Evolutionary conservation across 352 stramenopile species (phyloP), one percentile per base, ranked within the genome.

Genomic region (Phytophthora sp.): DNA sequence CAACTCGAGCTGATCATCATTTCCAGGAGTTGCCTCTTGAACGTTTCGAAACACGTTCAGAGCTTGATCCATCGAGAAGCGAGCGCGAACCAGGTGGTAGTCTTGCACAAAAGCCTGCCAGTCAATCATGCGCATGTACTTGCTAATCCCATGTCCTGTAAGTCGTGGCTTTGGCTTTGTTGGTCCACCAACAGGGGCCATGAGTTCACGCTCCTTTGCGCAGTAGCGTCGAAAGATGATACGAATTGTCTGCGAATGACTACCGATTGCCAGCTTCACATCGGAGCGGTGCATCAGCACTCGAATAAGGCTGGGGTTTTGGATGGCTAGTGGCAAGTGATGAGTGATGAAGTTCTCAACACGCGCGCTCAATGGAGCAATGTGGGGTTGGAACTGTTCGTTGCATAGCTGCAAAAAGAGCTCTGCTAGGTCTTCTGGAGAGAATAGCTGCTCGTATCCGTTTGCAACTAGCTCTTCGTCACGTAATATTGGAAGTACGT

Each of bases 191-290:
- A 65, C 46, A 41, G 46, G 44, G 48, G 41, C 53, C 21, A 42
- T 76, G 9, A 73, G 24, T 10, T 87, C 79, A 32, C 77, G 81
- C 28, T 89, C 79, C 21, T 89, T 91, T 10, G 79, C 79, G 30
- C 76, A 89, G 42, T 91, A 91, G 12, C 81, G 74, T n/a, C 82
- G 82, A 27, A 92, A 92, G 34, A 92, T 87, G 49, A 74, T 82
- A 3, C 77, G 75, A 13, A 91, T 78, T 13, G 72, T 85, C 41
- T 82, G 75, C 1, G 69, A 62, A 31, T 90, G 79, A 45, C 89
- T 84, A 1, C 34, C 41, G n/a, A 92, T 72, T 13, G 66, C 72
- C 15, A 74, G 72, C 61, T 88, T 88, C 10, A 91, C 68, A 30
- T 89, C 79, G 0, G 57, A 17, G 18, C 70, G 71, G 51, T 87